These are phyloP conservation scores for Coniophora puteana DNA, from an alignment of 1,284 basidiomycete genomes.

Conservation along the genomic window DNA sequence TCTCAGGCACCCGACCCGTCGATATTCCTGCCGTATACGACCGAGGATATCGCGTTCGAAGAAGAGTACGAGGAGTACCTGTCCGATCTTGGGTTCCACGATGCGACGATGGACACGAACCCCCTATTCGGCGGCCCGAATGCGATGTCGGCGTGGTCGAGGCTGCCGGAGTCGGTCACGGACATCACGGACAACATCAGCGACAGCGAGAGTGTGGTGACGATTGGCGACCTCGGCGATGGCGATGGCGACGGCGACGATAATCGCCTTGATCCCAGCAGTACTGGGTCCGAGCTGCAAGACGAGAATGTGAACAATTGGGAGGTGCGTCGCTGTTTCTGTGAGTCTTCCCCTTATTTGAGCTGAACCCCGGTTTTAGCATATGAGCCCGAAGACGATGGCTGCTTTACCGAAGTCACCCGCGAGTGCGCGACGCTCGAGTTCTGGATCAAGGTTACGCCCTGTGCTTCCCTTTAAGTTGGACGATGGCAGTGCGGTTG, in stretches of 20 bases:
- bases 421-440: conserved; percentile 71
- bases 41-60: conserved; percentile 83
- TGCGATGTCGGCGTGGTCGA: conserved; percentile 65
- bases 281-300: conserved; percentile 57
- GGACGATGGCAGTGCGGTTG: conserved; percentile 66
- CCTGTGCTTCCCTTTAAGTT: conserved; percentile 80
- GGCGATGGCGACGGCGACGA: too few relatives aligned
- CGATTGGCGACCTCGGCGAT: conserved; percentile 80
- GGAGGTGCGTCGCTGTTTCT: conserved; percentile 62
- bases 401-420: conserved; percentile 87
- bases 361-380: conserved; percentile 43
- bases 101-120: conserved; percentile 45
- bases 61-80: conserved; percentile 87
- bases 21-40: conserved; percentile 79
- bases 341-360: conserved; percentile 3
- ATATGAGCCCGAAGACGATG: conserved; percentile 93
- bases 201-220: conserved; percentile 86
- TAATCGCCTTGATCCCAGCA: conserved; percentile 55
- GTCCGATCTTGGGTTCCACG: conserved; percentile 74
- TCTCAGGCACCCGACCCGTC: conserved; percentile 82
- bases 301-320: conserved; percentile 88
- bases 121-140: conserved; percentile 36
- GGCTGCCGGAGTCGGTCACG: conserved; percentile 65
- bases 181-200: conserved; percentile 80
- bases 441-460: conserved; percentile 75